These are phyloP conservation scores for Lactarius indigo DNA, from an alignment of 768 basidiomycete genomes.

Conservation along the genomic window DNA sequence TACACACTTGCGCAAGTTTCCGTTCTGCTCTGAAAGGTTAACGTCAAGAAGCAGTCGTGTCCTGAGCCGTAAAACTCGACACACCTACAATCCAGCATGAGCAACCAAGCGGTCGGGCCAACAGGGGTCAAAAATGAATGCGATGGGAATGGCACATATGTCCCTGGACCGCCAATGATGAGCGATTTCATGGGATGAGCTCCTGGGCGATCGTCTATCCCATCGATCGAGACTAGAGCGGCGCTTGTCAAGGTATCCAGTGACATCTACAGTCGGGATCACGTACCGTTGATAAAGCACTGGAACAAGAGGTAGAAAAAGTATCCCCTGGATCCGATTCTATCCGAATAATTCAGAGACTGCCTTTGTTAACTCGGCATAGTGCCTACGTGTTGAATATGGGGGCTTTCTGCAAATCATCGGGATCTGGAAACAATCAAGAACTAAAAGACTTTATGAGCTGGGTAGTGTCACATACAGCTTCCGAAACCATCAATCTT, in stretches of 20 bases:
- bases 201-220: conserved; percentile 55
- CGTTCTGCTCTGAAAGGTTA: conserved; percentile 69
- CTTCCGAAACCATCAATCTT: conserved; percentile 84
- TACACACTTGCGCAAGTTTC: conserved; percentile 77
- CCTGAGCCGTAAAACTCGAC: conserved; percentile 27
- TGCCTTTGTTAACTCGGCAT: not conserved
- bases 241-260: conserved; percentile 9
- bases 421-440: conserved; percentile 56
- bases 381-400: conserved; percentile 61
- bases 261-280: conserved; percentile 9
- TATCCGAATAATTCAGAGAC: conserved; percentile 30
- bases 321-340: conserved; percentile 81
- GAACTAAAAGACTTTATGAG: not conserved
- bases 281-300: conserved; percentile 76
- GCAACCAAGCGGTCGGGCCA: conserved; percentile 70
- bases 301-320: conserved; percentile 96
- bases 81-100: conserved; percentile 80
- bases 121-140: conserved; percentile 81
- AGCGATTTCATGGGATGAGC: conserved; percentile 66
- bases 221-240: conserved; percentile 64
- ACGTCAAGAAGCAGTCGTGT: conserved; percentile 14
- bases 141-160: conserved; percentile 74
- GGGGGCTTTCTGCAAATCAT: conserved; percentile 68
- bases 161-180: conserved; percentile 71
- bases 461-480: conserved; percentile 47